Evolutionary conservation across 768 basidiomycete genomes (phyloP).

Genomic region (Pholiota microspora): DNA sequence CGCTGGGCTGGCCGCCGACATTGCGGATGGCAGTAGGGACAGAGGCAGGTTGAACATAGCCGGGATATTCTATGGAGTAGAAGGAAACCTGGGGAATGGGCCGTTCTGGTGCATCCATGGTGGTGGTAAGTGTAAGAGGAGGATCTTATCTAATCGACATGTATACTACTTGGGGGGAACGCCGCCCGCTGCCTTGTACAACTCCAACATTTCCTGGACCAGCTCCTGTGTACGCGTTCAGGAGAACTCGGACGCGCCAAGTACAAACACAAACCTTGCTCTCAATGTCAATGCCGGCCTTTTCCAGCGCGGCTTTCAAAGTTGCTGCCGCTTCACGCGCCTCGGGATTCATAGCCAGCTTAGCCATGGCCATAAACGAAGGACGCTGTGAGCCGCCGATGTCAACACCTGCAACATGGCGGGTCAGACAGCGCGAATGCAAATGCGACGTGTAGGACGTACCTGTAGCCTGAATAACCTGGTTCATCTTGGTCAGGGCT

Average conservation of each 20-base stretch:
- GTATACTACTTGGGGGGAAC: too few species aligned
- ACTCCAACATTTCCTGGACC: neutral
- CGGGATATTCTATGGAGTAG: constrained; percentile 89
- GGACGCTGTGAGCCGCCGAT: constrained; percentile 37
- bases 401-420: constrained; percentile 42
- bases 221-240: neutral
- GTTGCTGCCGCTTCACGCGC: constrained; percentile 46
- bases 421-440: neutral
- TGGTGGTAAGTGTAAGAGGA: neutral
- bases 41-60: constrained; percentile 68
- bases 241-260: neutral
- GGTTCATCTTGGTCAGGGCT: constrained; percentile 44
- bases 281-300: constrained; percentile 57
- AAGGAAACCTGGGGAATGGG: constrained; percentile 58
- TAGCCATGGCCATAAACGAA: constrained; percentile 52
- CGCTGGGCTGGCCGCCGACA: too few species aligned
- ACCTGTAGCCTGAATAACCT: constrained; percentile 50
- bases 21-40: constrained; percentile 59
- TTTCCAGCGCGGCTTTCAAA: constrained; percentile 49
- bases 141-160: too few species aligned
- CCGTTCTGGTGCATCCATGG: constrained; percentile 25
- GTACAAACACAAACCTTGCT: constrained; percentile 43
- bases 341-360: constrained; percentile 48
- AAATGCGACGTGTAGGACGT: constrained; percentile 9
- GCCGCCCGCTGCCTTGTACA: neutral